Evolutionary conservation across 495 filamentous ascomycete species (phyloP), one percentile per base, ranked within the genome.

Genomic region (Talaromyces nanjingensis): DNA sequence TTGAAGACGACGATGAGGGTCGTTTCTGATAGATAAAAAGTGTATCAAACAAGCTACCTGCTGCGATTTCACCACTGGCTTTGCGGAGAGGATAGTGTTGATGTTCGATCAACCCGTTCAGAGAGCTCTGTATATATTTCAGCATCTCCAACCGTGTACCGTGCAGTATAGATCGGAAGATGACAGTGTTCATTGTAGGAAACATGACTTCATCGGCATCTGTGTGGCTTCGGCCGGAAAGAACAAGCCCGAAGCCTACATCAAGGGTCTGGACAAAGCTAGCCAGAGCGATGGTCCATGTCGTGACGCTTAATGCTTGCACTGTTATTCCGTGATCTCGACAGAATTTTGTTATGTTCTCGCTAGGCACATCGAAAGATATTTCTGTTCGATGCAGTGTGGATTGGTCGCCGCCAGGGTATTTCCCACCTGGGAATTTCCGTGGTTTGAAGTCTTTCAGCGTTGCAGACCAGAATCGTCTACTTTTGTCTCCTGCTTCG

Each of bases 161-260:
- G 65, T 91, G 87, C 11, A 91, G 68, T 4, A 90, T 74, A 12
- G 80, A 76, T 12, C 90, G 77, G 1, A 91, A 74, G 0, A 85
- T 80, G 0, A 92, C 83, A 0, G 90, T 92, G 66, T 90, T 92
- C 88, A 92, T 92, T 4, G 87, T 85, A 7, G 90, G 90, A 66
- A 92, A 92, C 67, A 89, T 75, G n/a, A 89, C 69, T 18, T 80
- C 71, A 29, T 83, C 77, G 6, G 84, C 78, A 18, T 78, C 73
- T 24, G 86, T 84, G 4, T 77, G 79, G 62, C 88, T 85, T 29
- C 90, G 77, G 16, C 90, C 89, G 3, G 89, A 88, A 12, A 92
- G 76, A 11, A 92, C 87, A 0, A 86, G 82, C 12, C 90, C 90
- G 65, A 90, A 92, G 0, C 81, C 78, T 14, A 91, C 82, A 60